phyloP scores from a whole-genome alignment of 179 eudicot genomes.

The Drosera spatulata region DNA sequence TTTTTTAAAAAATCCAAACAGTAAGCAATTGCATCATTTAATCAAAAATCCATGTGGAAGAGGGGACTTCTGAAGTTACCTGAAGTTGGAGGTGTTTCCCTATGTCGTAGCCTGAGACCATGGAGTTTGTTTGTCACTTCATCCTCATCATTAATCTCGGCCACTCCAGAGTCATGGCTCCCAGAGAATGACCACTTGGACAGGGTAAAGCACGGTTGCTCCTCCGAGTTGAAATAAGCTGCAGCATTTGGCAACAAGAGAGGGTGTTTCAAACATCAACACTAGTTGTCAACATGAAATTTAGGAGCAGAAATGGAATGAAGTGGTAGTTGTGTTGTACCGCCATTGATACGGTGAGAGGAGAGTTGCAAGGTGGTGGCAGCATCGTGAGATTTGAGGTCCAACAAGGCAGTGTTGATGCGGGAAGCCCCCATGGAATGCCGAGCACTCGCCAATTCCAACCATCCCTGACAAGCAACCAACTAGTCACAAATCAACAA shows the following conservation, averaged over 20 bases:
- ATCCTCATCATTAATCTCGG: slow-evolving; percentile 18
- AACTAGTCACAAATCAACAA: too few species aligned
- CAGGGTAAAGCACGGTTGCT: slow-evolving; percentile 39
- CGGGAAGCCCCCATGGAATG: slow-evolving; percentile 88
- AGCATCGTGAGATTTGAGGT: slow-evolving; percentile 66
- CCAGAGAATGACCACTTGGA: slow-evolving; percentile 51
- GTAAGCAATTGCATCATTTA: too few species aligned
- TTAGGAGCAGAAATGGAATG: too few species aligned
- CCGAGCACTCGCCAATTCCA: slow-evolving; percentile 81
- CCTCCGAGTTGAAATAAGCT: slow-evolving; percentile 16
- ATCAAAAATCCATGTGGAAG: neutral
- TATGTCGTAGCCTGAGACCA: slow-evolving; percentile 21
- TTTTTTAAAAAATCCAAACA: too few species aligned
- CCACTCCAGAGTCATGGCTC: slow-evolving; percentile 19
- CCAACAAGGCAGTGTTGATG: slow-evolving; percentile 50
- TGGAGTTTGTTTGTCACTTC: slow-evolving; percentile 19
- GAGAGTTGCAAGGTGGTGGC: slow-evolving; percentile 46
- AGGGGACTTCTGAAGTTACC: slow-evolving; percentile 16
- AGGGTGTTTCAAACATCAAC: too few species aligned
- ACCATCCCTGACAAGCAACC: slow-evolving; percentile 49
- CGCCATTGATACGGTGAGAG: slow-evolving; percentile 1
- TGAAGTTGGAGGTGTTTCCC: slow-evolving; percentile 21
- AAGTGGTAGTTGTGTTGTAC: too few species aligned
- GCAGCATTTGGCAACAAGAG: slow-evolving; percentile 4
- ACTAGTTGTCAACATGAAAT: too few species aligned